Base-by-base conservation (phyloP, 2,329 filamentous ascomycete genomes). In the Amauroascus verrucosus region DNA sequence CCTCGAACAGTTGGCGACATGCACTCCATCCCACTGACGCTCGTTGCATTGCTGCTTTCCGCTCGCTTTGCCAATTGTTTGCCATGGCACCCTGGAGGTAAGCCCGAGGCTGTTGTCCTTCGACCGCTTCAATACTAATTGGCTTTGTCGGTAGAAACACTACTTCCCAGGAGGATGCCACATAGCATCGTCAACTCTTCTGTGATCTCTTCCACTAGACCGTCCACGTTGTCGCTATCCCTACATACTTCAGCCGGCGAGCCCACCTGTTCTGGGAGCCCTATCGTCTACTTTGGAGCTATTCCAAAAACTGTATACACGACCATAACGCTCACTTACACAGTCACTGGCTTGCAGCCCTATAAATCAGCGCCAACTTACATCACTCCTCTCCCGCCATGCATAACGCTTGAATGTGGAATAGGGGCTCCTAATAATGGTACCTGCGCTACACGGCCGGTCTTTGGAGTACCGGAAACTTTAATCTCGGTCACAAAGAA, bases 401-500 rank as follows among this genome's bases (percentile, higher is more conserved):
- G 56, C 30, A 24, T 28, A 14, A 51, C 53, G 3, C 37, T 37
- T n/a, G 48, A 50, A n/a, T 54, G 54, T 28, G 18, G 26, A 24
- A 3, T 6, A 2, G 43, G 14, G 14, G 22, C 18, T 44, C 41
- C 9, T 1, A 9, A 7, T 4, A 44, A 37, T 35, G 14, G 30
- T 6, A 16, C 40, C n/a, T 35, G 30, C 16, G 18, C 11, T 13
- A 32, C 46, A 33, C 53, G 26, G n/a, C 51, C 52, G n/a, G 14
- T 47, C 5, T 33, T 40, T 4, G 40, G 26, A 5, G 43, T 44
- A 20, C 38, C 46, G 7, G 46, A 13, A 18, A 45, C 52, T 6
- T 30, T 48, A 11, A 40, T 57, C 37, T 52, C 46, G 7, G 49
- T 57, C 20, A 57, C 55, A 16, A 54, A 57, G 41, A 57, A 57